Percentiles rank a stretch among this genome's conserved stretches.
phyloP scores from a whole-genome alignment of 1,284 basidiomycete species.

The Golubevia pallescens region DNA sequence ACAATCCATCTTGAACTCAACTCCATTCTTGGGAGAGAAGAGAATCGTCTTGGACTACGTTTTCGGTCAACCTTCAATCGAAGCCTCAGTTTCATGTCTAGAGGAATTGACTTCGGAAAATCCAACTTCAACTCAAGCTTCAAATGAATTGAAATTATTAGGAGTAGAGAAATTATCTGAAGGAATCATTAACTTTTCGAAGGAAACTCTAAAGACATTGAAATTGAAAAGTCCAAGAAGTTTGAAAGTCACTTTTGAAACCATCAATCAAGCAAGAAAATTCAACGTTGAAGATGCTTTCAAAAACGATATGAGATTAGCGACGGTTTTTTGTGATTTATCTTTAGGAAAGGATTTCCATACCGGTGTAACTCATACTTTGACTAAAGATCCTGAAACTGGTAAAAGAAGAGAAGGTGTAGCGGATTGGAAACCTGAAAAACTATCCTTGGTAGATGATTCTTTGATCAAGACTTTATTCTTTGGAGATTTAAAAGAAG shows the following conservation, averaged over 20 bases:
- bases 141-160: constrained; percentile 23
- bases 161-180: constrained; percentile 15
- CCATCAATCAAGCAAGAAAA: constrained; percentile 23
- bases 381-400: constrained; percentile 48
- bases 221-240: constrained; percentile 47
- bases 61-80: constrained; percentile 45
- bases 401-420: constrained; percentile 46
- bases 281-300: constrained; percentile 41
- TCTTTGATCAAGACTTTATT: constrained; percentile 30
- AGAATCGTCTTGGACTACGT: constrained; percentile 53
- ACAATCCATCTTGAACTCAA: constrained; percentile 22
- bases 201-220: constrained; percentile 35
- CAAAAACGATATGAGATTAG: constrained; percentile 53
- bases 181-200: constrained; percentile 27
- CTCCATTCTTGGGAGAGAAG: constrained; percentile 39
- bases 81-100: constrained; percentile 40
- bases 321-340: constrained; percentile 60
- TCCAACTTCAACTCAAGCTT: constrained; percentile 21
- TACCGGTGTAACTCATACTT: constrained; percentile 47
- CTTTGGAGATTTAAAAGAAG: constrained; percentile 36
- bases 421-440: constrained; percentile 37
- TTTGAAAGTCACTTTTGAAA: constrained; percentile 49
- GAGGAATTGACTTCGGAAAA: constrained; percentile 26
- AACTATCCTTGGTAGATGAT: constrained; percentile 45
- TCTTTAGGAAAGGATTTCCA: constrained; percentile 47